A percentile compares a stretch with the other conserved stretches of the same genome.
Conservation (phyloP, 2,329 filamentous ascomycete genomes). For the Trichoderma koningii region DNA sequence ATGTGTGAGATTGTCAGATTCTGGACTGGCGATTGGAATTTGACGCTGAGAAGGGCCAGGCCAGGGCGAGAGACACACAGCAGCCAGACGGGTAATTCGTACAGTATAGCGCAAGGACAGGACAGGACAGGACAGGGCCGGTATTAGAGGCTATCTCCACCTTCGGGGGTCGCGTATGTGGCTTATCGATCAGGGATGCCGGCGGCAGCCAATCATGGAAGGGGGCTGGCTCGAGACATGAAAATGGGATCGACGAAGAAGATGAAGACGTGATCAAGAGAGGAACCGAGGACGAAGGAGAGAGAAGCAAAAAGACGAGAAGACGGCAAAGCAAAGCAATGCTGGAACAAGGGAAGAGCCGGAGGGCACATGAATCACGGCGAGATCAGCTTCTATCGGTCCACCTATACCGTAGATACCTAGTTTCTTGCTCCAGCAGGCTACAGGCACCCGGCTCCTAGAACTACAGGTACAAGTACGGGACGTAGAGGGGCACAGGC, state of each 20-base stretch:
- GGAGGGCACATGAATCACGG: not conserved
- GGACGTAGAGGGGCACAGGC: not conserved
- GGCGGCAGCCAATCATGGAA: not conserved
- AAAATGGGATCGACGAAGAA: not conserved
- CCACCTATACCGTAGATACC: not conserved
- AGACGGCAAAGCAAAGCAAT: not conserved
- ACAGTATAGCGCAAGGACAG: not conserved
- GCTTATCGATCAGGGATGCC: conserved; percentile 6
- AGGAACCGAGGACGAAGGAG: not conserved
- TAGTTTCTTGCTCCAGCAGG: not conserved
- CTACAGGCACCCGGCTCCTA: not conserved
- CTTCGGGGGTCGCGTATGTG: not conserved
- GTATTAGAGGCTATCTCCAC: conserved; percentile 8
- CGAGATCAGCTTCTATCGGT: not conserved
- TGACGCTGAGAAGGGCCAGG: not conserved
- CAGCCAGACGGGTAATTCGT: no score
- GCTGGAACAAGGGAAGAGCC: no score
- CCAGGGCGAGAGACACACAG: not conserved
- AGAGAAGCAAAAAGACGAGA: not conserved
- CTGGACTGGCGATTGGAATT: not conserved
- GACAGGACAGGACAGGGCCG: not conserved
- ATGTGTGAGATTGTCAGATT: conserved; percentile 10
- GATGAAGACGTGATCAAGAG: no score
- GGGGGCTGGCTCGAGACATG: not conserved
- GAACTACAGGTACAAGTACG: not conserved